Base-by-base conservation (phyloP, 2,329 filamentous ascomycete genomes). In the Lachnellula occidentalis region DNA sequence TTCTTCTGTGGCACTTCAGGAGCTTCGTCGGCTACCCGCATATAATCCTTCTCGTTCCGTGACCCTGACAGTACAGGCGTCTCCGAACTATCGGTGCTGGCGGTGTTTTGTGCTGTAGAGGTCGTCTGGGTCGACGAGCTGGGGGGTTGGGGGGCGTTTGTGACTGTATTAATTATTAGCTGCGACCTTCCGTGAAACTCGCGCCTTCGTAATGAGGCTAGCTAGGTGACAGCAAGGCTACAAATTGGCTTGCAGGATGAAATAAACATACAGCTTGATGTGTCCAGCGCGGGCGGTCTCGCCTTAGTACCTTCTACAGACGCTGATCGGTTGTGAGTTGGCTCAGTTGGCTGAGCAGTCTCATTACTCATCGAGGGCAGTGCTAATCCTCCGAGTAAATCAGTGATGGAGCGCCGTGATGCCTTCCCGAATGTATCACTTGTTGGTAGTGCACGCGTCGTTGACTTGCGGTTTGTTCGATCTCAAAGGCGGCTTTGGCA, bases 341-440 rank as follows among this genome's bases (percentile, higher is more conserved):
- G 65, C 67, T 69, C 68, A 57, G 66, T 68, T 58, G 64, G 64
- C 57, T 65, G 63, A 58, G 63, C 62, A 56, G 66, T 61, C 61
- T 69, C 67, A 69, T 69, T 69, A 69, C 67, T 69, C 68, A 70
- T 70, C 55, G 67, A 69, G 65, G 68, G 66, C 66, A 62, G 66
- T 63, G 53, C 54, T 50, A 47, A 54, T 58, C 52, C 59, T 51
- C 34, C 36, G 43, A 34, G 55, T 55, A 55, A 48, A 58, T 49
- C 27, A 43, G n/a, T 48, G 19, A 37, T 39, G 48, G 45, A 52
- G 49, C 36, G 57, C 57, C 45, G 52, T 49, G 52, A 51, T 54
- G 42, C 43, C 21, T 24, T 53, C 27, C 31, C 27, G 42, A 15
- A 36, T 41, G 21, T 46, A 37, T 24, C 37, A 21, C 36, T 53